Evolutionary conservation across 305 asterid genomes (phyloP).

Genomic region (Fraxinus ornus): DNA sequence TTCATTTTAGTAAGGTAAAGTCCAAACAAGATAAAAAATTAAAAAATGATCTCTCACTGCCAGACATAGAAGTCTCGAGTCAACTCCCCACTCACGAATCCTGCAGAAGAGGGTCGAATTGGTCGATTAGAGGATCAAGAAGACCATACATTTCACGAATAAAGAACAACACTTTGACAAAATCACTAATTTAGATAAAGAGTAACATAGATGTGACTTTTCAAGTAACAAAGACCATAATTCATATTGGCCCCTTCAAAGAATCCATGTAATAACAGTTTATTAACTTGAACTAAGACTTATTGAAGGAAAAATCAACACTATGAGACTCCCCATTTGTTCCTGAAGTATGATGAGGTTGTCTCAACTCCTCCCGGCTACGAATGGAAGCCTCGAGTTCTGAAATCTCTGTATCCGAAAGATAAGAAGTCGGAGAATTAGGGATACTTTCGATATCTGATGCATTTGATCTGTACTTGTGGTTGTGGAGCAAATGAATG

Average conservation of each 20-base stretch:
- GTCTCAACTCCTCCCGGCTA: not conserved
- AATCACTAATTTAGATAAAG: not conserved
- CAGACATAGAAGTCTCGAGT: not conserved
- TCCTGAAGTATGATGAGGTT: not conserved
- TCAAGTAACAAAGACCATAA: not conserved
- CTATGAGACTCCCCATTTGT: conserved; percentile 9
- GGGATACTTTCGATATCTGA: conserved; percentile 30
- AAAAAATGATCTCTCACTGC: not conserved
- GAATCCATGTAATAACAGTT: not conserved
- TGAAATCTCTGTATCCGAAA: conserved; percentile 43
- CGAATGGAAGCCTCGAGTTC: conserved; percentile 35
- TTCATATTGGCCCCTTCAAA: not conserved
- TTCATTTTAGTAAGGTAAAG: not conserved
- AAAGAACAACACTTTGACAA: not conserved
- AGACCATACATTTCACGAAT: not conserved
- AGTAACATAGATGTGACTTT: not conserved
- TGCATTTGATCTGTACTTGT: conserved; percentile 34
- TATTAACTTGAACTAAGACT: conserved; percentile 4
- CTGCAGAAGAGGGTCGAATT: not conserved
- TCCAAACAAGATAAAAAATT: not conserved
- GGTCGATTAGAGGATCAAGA: not conserved
- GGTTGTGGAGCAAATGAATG: conserved; percentile 52
- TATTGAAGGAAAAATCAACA: conserved; percentile 38
- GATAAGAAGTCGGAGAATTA: conserved; percentile 35
- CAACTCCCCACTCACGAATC: not conserved